A percentile compares a stretch with the other conserved stretches of the same genome.
Evolutionary conservation across 2,329 filamentous ascomycete species (phyloP).

Genomic region (Hypocreales sp.): DNA sequence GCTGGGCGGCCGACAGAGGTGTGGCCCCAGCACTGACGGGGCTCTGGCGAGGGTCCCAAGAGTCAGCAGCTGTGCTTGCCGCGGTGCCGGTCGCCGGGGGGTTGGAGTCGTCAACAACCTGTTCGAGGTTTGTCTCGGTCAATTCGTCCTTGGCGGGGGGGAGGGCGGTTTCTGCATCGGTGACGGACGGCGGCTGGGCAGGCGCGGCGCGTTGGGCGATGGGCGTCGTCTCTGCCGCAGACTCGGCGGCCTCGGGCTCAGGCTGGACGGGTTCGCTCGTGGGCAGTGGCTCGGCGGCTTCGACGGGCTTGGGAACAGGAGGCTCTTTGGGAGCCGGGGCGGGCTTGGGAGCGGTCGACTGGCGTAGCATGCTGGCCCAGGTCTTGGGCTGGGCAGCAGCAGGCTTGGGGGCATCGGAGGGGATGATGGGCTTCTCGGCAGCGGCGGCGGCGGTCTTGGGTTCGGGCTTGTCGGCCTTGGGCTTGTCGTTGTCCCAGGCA

Average conservation of each 20-base stretch:
- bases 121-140: constrained; percentile 84
- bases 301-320: constrained; percentile 22
- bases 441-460: constrained; percentile 15
- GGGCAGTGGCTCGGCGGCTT: constrained; percentile 20
- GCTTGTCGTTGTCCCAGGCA: constrained; percentile 28
- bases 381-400: constrained; percentile 35
- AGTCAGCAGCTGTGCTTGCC: constrained; percentile 79
- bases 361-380: constrained; percentile 63
- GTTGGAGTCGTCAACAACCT: constrained; percentile 67
- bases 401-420: constrained; percentile 20
- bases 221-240: constrained; percentile 18
- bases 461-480: constrained; percentile 16
- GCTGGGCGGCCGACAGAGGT: constrained; percentile 47
- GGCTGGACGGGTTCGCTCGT: constrained; percentile 14
- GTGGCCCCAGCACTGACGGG: constrained; percentile 47
- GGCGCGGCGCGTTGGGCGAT: constrained; percentile 15
- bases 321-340: constrained; percentile 12
- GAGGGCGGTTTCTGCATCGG: constrained; percentile 38
- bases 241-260: constrained; percentile 19
- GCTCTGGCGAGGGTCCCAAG: constrained; percentile 55
- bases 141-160: constrained; percentile 66
- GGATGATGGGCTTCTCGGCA: constrained; percentile 16
- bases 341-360: constrained; percentile 41
- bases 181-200: constrained; percentile 11
- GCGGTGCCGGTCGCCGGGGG: constrained; percentile 68